A percentile compares a stretch with the other conserved stretches of the same genome.
These are phyloP conservation scores for Tylopilus subfusipes DNA, from an alignment of 768 basidiomycete species.

Conservation along the genomic window DNA sequence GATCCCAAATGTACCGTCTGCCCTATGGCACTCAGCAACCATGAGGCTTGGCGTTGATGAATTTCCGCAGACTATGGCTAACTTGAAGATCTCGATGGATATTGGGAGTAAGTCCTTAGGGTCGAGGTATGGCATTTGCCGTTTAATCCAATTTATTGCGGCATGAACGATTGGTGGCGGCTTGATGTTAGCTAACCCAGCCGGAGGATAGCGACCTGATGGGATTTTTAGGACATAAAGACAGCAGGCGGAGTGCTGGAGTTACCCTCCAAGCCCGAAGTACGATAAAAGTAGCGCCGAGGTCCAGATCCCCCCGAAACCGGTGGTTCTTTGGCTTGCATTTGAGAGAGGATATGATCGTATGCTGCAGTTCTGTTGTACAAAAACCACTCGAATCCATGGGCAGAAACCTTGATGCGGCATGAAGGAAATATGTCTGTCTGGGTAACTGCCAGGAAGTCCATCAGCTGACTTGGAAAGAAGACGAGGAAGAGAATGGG, in stretches of 20 bases:
- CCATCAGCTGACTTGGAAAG: conserved; percentile 5
- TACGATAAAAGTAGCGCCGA: conserved; percentile 38
- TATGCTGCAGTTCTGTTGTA: conserved; percentile 89
- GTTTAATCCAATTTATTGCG: conserved; percentile 48
- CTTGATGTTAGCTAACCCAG: conserved; percentile 27
- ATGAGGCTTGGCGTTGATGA: conserved; percentile 78
- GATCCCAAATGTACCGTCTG: conserved; percentile 76
- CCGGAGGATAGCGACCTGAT: conserved; percentile 24
- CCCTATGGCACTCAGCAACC: conserved; percentile 75
- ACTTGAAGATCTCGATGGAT: conserved; percentile 73
- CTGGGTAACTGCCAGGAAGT: conserved; percentile 32
- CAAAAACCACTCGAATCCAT: conserved; percentile 91
- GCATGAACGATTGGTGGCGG: conserved; percentile 36
- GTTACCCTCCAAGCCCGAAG: conserved; percentile 39
- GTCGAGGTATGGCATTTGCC: conserved; percentile 68
- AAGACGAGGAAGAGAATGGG: conserved; percentile 7
- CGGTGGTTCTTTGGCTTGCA: conserved; percentile 41
- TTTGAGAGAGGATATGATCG: conserved; percentile 78
- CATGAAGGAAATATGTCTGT: conserved; percentile 52
- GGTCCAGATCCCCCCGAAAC: conserved; percentile 28
- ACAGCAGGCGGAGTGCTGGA: not conserved
- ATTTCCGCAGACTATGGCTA: conserved; percentile 84
- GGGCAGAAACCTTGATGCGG: conserved; percentile 72
- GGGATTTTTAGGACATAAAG: not conserved
- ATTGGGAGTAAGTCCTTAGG: conserved; percentile 84